Evolutionary conservation across 192 early-diverging fungal species (phyloP).

Genomic region (Coemansia sp.): DNA sequence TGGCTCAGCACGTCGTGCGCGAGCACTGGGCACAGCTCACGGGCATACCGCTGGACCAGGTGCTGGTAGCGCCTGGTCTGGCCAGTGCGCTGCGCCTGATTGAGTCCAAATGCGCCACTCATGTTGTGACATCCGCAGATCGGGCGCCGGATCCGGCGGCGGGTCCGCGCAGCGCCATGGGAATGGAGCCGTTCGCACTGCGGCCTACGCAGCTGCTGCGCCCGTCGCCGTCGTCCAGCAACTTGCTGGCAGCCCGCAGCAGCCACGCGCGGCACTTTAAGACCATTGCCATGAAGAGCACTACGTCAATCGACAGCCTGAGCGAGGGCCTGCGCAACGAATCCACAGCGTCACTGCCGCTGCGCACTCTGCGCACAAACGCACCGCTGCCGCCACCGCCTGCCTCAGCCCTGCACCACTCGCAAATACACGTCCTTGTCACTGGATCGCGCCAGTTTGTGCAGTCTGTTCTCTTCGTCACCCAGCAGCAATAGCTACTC

Average conservation of each 20-base stretch:
- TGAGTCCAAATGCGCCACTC: slow-evolving; percentile 20
- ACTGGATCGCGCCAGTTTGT: slow-evolving; percentile 44
- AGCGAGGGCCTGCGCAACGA: slow-evolving; percentile 26
- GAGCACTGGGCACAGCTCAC: slow-evolving; percentile 47
- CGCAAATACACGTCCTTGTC: slow-evolving; percentile 32
- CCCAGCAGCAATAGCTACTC: slow-evolving; percentile 15
- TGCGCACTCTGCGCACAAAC: slow-evolving; percentile 9
- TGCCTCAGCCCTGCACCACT: slow-evolving; percentile 1
- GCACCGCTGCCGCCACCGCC: slow-evolving; percentile 17
- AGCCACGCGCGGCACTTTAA: slow-evolving; percentile 24
- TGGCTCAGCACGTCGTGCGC: slow-evolving; percentile 44
- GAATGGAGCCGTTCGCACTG: slow-evolving; percentile 2
- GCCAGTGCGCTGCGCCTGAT: slow-evolving; percentile 31
- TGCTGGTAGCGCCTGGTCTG: slow-evolving; percentile 37
- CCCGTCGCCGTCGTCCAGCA: slow-evolving; percentile 28
- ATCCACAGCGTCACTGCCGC: slow-evolving; percentile 31
- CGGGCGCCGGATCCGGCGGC: no score
- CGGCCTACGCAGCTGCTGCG: slow-evolving; percentile 12
- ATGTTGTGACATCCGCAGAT: not conserved
- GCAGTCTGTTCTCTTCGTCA: slow-evolving; percentile 20
- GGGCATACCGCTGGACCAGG: slow-evolving; percentile 28
- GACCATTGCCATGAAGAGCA: slow-evolving; percentile 17
- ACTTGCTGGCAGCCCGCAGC: slow-evolving; percentile 7
- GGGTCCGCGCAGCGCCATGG: no score
- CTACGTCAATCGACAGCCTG: slow-evolving; percentile 35